phyloP scores from a whole-genome alignment of 805 yeast genomes.

The Yarrowia porcina region DNA sequence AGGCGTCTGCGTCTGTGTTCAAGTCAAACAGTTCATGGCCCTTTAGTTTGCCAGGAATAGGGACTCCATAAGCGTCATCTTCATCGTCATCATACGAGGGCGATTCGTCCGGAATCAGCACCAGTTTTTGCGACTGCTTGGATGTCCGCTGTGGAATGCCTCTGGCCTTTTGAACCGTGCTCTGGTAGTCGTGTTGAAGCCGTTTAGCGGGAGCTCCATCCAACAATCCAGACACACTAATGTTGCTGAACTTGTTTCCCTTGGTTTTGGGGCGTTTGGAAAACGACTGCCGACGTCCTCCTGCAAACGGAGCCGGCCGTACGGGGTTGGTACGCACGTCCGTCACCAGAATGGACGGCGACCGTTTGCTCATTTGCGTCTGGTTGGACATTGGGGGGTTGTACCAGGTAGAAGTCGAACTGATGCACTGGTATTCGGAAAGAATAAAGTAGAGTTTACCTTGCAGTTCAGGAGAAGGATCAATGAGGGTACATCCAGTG shows the following conservation, averaged over 20 bases:
- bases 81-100: conserved; percentile 32
- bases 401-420: neutral
- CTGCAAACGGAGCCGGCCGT: conserved; percentile 41
- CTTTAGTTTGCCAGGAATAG: conserved; percentile 25
- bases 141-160: conserved; percentile 57
- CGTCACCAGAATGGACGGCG: conserved; percentile 91
- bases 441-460: conserved; percentile 33
- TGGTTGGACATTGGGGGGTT: conserved; percentile 22
- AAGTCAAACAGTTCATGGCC: conserved; percentile 9
- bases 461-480: conserved; percentile 35
- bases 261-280: conserved; percentile 11
- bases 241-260: conserved; percentile 58
- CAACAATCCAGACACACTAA: conserved; percentile 75
- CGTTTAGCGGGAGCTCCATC: conserved; percentile 25
- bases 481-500: too few relatives aligned
- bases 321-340: conserved; percentile 63
- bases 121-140: conserved; percentile 80
- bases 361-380: conserved; percentile 69
- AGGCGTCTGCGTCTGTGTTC: conserved; percentile 21
- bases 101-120: conserved; percentile 59
- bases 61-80: conserved; percentile 30
- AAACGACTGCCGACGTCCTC: neutral
- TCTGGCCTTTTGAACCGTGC: neutral
- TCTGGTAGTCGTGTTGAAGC: conserved; percentile 16
- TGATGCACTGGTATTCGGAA: neutral